Percentiles rank a stretch among this genome's conserved stretches.
Conservation (phyloP, 2,329 filamentous ascomycete genomes). For the Penicillium sp. region DNA sequence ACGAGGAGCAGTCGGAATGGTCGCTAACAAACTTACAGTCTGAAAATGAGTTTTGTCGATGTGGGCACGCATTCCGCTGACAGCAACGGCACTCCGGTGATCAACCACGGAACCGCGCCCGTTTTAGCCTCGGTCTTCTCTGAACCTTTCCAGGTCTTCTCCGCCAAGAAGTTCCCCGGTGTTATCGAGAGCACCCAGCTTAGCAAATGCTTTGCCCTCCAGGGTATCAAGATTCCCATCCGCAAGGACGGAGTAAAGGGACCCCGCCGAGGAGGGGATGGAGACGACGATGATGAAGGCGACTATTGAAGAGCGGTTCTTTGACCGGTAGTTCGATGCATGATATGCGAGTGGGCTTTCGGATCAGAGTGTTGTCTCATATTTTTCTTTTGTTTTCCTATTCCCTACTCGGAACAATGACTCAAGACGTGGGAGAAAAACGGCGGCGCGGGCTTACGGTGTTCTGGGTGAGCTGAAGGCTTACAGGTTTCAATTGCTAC, state of each 20-base stretch:
- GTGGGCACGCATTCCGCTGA: constrained; percentile 58
- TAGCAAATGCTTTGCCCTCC: constrained; percentile 87
- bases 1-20: neutral
- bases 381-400: constrained; percentile 7
- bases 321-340: constrained; percentile 3
- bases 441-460: constrained; percentile 28
- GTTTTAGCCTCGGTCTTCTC: constrained; percentile 85
- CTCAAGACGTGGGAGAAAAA: constrained; percentile 21
- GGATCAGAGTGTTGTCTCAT: neutral
- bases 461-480: constrained; percentile 23
- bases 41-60: constrained; percentile 79
- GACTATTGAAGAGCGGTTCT: constrained; percentile 25
- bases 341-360: neutral
- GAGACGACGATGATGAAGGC: constrained; percentile 35
- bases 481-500: constrained; percentile 27
- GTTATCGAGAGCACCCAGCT: constrained; percentile 90
- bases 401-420: constrained; percentile 20
- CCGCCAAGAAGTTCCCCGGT: constrained; percentile 96
- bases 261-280: constrained; percentile 35
- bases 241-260: constrained; percentile 71
- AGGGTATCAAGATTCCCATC: constrained; percentile 96
- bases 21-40: constrained; percentile 37
- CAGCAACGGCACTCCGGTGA: constrained; percentile 45
- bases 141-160: constrained; percentile 88
- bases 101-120: constrained; percentile 75